Evolutionary conservation across 164 flowering plant genomes (phyloP).

Genomic region (Kingdonia uniflora): DNA sequence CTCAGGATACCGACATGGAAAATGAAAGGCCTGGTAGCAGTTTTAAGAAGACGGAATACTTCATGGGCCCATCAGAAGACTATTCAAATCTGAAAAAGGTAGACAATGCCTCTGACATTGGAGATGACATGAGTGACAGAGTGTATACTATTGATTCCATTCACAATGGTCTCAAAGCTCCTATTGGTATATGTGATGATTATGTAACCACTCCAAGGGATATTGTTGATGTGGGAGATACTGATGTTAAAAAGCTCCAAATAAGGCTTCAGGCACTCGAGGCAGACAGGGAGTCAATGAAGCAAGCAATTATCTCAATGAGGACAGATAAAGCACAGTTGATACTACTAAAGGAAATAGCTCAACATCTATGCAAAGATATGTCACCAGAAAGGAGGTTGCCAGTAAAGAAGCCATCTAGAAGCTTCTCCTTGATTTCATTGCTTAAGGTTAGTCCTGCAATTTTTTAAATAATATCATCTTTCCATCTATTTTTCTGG

Average conservation of each 20-base stretch:
- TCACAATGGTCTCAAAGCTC: slow-evolving; percentile 38
- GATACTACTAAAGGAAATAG: slow-evolving; percentile 75
- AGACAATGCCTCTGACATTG: slow-evolving; percentile 50
- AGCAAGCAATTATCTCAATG: slow-evolving; percentile 81
- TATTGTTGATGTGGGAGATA: slow-evolving; percentile 39
- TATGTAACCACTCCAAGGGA: slow-evolving; percentile 40
- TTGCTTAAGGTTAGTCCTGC: no score
- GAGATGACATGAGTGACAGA: slow-evolving; percentile 75
- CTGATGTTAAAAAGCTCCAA: slow-evolving; percentile 76
- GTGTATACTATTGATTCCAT: slow-evolving; percentile 80
- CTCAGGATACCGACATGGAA: slow-evolving; percentile 25
- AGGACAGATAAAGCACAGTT: slow-evolving; percentile 88
- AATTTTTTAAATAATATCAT: no score
- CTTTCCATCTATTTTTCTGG: no score
- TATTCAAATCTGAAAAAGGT: slow-evolving; percentile 25
- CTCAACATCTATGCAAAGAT: slow-evolving; percentile 76
- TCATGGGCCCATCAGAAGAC: slow-evolving; percentile 25
- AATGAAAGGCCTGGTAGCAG: slow-evolving; percentile 35
- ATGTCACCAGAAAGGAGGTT: slow-evolving; percentile 45
- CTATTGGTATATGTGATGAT: slow-evolving; percentile 34
- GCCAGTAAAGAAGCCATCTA: slow-evolving; percentile 42
- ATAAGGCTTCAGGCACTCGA: slow-evolving; percentile 92
- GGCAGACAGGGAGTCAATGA: slow-evolving; percentile 95
- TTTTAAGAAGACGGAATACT: slow-evolving; percentile 37
- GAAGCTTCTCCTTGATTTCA: no score